phyloP scores from a whole-genome alignment of 495 filamentous ascomycete genomes.

The Penicillium lagena region DNA sequence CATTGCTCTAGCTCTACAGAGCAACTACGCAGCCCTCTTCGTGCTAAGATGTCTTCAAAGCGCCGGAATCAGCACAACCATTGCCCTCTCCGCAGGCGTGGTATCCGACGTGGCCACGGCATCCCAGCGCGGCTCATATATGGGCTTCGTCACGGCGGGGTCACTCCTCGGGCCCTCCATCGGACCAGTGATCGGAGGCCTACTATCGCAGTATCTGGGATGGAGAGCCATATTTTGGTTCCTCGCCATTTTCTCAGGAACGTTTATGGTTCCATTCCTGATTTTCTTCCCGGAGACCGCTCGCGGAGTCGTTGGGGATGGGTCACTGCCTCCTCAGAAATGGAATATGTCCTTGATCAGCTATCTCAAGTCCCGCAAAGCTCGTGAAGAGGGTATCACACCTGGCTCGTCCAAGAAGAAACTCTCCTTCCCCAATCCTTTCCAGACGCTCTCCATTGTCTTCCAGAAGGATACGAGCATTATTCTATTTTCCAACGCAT shows the following conservation, averaged over 20 bases:
- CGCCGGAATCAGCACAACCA: slow-evolving; percentile 40
- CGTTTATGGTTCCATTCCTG: slow-evolving; percentile 24
- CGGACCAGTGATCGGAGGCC: slow-evolving; percentile 59
- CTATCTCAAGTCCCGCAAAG: slow-evolving; percentile 22
- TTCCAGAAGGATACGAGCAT: slow-evolving; percentile 45
- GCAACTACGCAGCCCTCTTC: slow-evolving; percentile 41
- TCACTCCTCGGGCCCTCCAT: slow-evolving; percentile 42
- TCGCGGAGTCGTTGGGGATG: slow-evolving; percentile 42
- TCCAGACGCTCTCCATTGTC: slow-evolving; percentile 59
- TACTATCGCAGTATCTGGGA: slow-evolving; percentile 58
- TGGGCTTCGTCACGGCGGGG: slow-evolving; percentile 31
- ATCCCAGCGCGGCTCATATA: slow-evolving; percentile 38
- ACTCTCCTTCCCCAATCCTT: slow-evolving; percentile 62
- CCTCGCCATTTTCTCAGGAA: slow-evolving; percentile 52
- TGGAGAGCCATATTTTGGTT: slow-evolving; percentile 76
- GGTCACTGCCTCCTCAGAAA: slow-evolving; percentile 22
- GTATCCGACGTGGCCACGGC: slow-evolving; percentile 37
- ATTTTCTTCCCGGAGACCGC: slow-evolving; percentile 39
- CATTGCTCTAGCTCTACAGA: slow-evolving; percentile 42
- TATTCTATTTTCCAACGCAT: slow-evolving; percentile 34
- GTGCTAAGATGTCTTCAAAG: slow-evolving; percentile 44
- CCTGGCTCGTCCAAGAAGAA: slow-evolving; percentile 27
- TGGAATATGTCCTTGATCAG: slow-evolving; percentile 29
- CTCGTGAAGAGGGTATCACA: slow-evolving; percentile 9
- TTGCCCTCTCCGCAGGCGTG: slow-evolving; percentile 35